Evolutionary conservation across 108 stramenopile genomes (phyloP), one percentile per base, ranked within the genome.

Genomic region (Cyclotella distinguenda): DNA sequence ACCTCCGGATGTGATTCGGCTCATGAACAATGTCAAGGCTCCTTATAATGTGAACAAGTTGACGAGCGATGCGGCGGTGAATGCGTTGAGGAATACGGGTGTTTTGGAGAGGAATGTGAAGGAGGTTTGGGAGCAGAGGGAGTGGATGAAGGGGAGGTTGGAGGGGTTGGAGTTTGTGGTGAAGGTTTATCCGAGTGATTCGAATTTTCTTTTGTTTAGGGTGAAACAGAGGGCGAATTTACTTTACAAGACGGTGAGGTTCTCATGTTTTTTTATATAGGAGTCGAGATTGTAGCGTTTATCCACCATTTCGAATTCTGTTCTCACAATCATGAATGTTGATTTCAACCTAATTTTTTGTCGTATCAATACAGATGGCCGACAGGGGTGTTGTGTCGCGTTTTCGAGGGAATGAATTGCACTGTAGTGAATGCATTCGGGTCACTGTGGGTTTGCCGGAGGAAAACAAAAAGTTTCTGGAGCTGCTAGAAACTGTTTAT

Each of bases 1-100:
- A n/a, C 56, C 82, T 34, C 80, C 86, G 6, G 85, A 86, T 56
- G 82, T 97, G 12, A 93, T 97, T 70, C 91, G 94, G 64, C 77
- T 95, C 18, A 90, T 97, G 90, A 96, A 96, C 79, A 96, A 95
- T 70, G 93, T 95, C 66, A 97, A 97, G 81, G 95, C 95, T 28
- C 97, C 97, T 19, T 97, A 97, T 87, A 96, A 95, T 78, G 82
- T 97, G 43, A 97, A 95, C 80, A 74, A 72, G 19, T 69, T 97
- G 30, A 92, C 95, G 9, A 77, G 82, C 61, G 80, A 89, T 62
- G 81, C 90, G 12, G 97, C 97, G 10, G 63, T 81, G 22, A 86
- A 90, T 70, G 93, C 93, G 16, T 67, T 97, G 74, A 77, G 75
- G 35, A 77, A 74, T 59, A 64, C 78, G 36, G 51, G 65, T 11